Base-by-base conservation (phyloP, 306 rosid genomes). In the Inga laurina region DNA sequence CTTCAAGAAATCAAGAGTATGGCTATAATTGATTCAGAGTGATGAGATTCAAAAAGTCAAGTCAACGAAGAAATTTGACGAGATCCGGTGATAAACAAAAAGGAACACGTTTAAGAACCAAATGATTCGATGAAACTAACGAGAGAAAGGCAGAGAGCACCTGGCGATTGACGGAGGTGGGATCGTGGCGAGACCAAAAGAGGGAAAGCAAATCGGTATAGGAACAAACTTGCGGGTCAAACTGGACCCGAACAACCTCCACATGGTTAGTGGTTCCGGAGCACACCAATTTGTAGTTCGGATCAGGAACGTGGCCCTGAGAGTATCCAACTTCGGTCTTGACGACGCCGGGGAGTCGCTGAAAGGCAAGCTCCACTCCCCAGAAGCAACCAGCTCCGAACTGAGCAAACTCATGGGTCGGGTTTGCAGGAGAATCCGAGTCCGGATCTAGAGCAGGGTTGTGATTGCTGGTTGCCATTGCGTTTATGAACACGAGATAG, bases 361-460 rank as follows among this genome's bases (percentile, higher is more conserved):
- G 97, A 81, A 91, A 91, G 30, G 96, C 85, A 34, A 91, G 84
- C 86, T 95, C 97, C 24, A 86, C 97, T 1, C 97, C 90, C 96
- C 98, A 95, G 91, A 95, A 95, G 61, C 98, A 92, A 49, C 98
- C 98, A 7, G 92, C 91, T 79, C 90, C 98, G 75, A 95, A 95
- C 79, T 95, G 86, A 10, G 92, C 98, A 1, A 93, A 88, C 89
- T 89, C 92, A 84, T 89, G 88, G 48, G 77, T 76, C 54, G 92
- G 91, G 46, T 86, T 81, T 2, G 78, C 89, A 10, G 96, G 94
- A 9, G 45, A 30, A 49, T 95, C 98, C 82, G 41, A 8, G 76
- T 95, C 97, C 76, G 81, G 91, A 24, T 87, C 90, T 8, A 84
- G 78, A 18, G 92, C 92, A 2, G 89, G 96, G 89, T 87, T 92